Base-by-base conservation (phyloP, 306 rosid genomes). In the Herpetospermum pedunculosum region DNA sequence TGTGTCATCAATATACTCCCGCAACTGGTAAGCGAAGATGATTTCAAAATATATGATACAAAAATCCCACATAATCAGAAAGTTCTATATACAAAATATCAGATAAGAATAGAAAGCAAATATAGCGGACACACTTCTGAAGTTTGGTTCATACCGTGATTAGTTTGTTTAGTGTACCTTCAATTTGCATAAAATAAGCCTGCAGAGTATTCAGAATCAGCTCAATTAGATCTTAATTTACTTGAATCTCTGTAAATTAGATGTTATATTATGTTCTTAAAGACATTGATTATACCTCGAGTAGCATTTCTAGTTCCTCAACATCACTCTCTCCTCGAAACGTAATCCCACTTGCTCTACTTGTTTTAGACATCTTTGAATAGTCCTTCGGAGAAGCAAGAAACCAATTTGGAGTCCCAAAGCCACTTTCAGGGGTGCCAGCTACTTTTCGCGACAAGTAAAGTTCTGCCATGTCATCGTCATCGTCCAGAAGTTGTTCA, bases 381-480 rank as follows among this genome's bases (percentile, higher is more conserved):
- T 83, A 88, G 58, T 76, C 75, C 46, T 85, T 82, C 12, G 96
- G 91, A 29, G 97, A 92, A 54, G 85, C 64, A 63, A 77, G 72
- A 75, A 67, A 79, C 90, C 86, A 80, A 79, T 77, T 77, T 32
- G 81, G 84, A 80, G 85, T 70, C 50, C 82, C 88, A 6, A 80
- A 87, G 83, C 81, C 95, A 81, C 96, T 85, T 76, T 79, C 84
- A 58, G 97, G 97, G 50, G 96, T 86, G 79, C 88, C 84, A 4
- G 81, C 84, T 76, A 88, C 74, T 79, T 94, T 94, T 84, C 99
- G 88, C 43, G 97, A 88, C 79, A 94, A 83, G 89, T 94, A 94
- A 30, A 94, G 95, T 58, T 94, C 99, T 13, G 97, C 96, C 99
- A 91, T 91, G 76, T 94, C 97, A 21, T 91, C 99, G 0, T 94